phyloP scores from a whole-genome alignment of 1,284 basidiomycete species.

The Ustilago lituana region DNA sequence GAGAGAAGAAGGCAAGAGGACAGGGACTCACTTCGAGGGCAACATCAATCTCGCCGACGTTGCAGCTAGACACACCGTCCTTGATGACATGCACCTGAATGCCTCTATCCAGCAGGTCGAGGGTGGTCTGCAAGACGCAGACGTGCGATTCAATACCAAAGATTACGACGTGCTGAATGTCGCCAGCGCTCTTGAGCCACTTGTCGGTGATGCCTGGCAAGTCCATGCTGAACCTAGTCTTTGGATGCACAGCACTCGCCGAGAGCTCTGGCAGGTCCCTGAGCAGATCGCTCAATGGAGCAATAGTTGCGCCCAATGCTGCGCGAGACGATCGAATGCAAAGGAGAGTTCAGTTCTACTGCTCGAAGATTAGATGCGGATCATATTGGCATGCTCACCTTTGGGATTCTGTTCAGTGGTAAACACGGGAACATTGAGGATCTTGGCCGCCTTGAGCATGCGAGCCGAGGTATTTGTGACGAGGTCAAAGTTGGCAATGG shows the following conservation, averaged over 20 bases:
- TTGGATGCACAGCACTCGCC: conserved; percentile 74
- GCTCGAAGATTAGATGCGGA: no score
- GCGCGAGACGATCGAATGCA: background rate
- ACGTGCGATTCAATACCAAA: conserved; percentile 89
- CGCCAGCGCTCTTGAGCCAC: conserved; percentile 69
- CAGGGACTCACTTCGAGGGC: conserved; percentile 71
- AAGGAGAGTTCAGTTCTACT: background rate
- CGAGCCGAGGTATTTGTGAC: conserved; percentile 52
- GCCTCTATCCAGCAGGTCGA: conserved; percentile 73
- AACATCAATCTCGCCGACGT: conserved; percentile 70
- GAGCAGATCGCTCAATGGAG: conserved; percentile 73
- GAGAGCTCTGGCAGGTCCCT: conserved; percentile 72
- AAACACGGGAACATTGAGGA: conserved; percentile 77
- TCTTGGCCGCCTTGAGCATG: conserved; percentile 68
- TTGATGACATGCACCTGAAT: conserved; percentile 78
- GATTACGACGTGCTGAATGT: conserved; percentile 76
- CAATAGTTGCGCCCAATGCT: conserved; percentile 78
- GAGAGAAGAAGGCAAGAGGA: background rate
- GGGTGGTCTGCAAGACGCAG: conserved; percentile 83
- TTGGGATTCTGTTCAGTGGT: conserved; percentile 84
- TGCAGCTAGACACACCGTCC: conserved; percentile 85
- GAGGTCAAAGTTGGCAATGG: conserved; percentile 54
- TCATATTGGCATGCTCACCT: conserved; percentile 70
- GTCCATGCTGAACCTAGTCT: conserved; percentile 84
- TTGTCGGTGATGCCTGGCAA: conserved; percentile 74